Evolutionary conservation across 176 grass and related monocot species (phyloP).

Genomic region (Triticum urartu): DNA sequence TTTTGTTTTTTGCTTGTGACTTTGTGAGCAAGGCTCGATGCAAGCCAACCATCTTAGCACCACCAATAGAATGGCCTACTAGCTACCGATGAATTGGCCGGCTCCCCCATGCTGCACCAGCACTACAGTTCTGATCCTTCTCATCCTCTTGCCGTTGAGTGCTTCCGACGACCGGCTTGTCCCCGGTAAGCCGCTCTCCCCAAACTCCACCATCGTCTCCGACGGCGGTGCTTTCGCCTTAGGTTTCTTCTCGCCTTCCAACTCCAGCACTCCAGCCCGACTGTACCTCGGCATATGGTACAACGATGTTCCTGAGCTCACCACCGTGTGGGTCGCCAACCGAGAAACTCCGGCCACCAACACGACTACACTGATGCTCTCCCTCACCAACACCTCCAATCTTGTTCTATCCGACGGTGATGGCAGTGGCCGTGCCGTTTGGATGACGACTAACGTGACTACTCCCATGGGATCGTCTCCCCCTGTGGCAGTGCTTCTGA

Average conservation of each 20-base stretch:
- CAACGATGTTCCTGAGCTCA: too few relatives aligned
- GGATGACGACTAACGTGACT: neutral
- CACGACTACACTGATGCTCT: too few relatives aligned
- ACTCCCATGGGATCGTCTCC: neutral
- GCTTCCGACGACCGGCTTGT: neutral
- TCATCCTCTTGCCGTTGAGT: neutral
- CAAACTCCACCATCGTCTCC: neutral
- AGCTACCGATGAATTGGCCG: neutral
- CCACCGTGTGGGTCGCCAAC: too few relatives aligned
- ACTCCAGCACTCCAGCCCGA: neutral
- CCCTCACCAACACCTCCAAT: too few relatives aligned
- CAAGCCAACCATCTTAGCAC: too few relatives aligned
- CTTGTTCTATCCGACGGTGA: neutral
- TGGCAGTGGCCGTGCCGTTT: neutral
- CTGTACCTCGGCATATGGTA: too few relatives aligned
- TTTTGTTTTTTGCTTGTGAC: too few relatives aligned
- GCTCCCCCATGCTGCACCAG: neutral
- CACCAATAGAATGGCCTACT: too few relatives aligned
- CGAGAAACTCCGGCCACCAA: too few relatives aligned
- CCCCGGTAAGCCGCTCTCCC: constrained; percentile 13
- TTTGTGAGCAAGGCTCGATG: too few relatives aligned
- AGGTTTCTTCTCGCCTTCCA: neutral
- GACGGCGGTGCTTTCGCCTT: neutral
- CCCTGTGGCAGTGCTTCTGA: neutral
- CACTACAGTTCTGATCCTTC: neutral